These are phyloP conservation scores for Esteya vermicola DNA, from an alignment of 2,329 filamentous ascomycete species.

Conservation along the genomic window DNA sequence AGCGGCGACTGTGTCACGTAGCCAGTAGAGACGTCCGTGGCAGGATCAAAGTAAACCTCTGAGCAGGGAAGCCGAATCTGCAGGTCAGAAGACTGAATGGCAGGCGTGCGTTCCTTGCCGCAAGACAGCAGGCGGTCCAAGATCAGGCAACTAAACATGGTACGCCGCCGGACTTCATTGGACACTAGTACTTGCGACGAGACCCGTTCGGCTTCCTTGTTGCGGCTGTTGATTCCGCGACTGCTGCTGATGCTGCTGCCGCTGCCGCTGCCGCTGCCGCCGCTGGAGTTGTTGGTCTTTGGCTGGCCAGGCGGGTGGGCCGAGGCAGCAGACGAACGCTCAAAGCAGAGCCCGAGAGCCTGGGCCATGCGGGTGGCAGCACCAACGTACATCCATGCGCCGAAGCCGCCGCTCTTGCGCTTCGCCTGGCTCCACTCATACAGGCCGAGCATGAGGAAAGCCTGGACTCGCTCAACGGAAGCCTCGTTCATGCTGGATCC, in stretches of 20 bases:
- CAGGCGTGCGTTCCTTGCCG: slow-evolving; percentile 45
- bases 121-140: slow-evolving; percentile 56
- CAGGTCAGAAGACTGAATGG: slow-evolving; percentile 44
- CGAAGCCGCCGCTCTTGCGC: slow-evolving; percentile 32
- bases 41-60: slow-evolving; percentile 49
- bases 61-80: slow-evolving; percentile 54
- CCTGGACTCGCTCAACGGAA: slow-evolving; percentile 50
- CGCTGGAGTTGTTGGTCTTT: not conserved
- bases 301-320: too few relatives aligned
- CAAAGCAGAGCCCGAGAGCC: slow-evolving; percentile 45
- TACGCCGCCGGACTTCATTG: slow-evolving; percentile 51
- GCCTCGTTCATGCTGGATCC: slow-evolving; percentile 33
- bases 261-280: not conserved
- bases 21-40: slow-evolving; percentile 39
- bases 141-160: slow-evolving; percentile 63
- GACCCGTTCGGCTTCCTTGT: too few relatives aligned
- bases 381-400: slow-evolving; percentile 53
- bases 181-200: too few relatives aligned
- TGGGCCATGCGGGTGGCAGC: slow-evolving; percentile 51
- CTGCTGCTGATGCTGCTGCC: too few relatives aligned
- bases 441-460: slow-evolving; percentile 54
- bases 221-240: too few relatives aligned
- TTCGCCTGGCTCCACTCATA: slow-evolving; percentile 57
- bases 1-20: slow-evolving; percentile 23
- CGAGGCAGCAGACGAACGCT: not conserved